A percentile compares a stretch with the other conserved stretches of the same genome.
Conservation (phyloP, 805 yeast genomes). For the Suhomyces xylopsoci region DNA sequence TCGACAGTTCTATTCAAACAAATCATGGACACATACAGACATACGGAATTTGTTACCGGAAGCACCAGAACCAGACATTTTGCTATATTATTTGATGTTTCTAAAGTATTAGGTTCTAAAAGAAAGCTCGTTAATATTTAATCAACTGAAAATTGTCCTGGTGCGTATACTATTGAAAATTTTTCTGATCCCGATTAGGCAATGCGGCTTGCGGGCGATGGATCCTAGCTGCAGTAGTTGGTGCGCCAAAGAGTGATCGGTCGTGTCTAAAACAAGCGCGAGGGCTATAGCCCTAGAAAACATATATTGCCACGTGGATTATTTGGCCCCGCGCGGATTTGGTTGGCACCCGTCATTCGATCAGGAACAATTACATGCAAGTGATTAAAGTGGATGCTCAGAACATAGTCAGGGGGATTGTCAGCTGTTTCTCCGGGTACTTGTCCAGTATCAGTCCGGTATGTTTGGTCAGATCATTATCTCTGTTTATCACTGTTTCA, state of each 20-base stretch:
- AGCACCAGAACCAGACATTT: slow-evolving; percentile 91
- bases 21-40: slow-evolving; percentile 70
- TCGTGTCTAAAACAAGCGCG: background rate
- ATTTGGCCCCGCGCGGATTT: background rate
- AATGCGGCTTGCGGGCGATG: slow-evolving; percentile 1
- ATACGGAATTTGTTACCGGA: slow-evolving; percentile 99
- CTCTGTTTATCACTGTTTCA: too few species aligned
- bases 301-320: background rate
- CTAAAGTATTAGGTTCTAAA: slow-evolving; percentile 13
- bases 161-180: slow-evolving; percentile 1
- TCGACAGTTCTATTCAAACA: background rate
- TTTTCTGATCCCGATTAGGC: background rate
- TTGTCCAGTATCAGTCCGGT: background rate
- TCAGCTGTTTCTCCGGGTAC: background rate
- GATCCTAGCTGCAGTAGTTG: background rate
- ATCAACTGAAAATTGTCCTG: background rate
- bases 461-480: background rate
- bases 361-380: background rate
- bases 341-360: background rate
- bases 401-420: background rate
- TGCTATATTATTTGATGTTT: slow-evolving; percentile 27
- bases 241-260: background rate
- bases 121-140: slow-evolving; percentile 9
- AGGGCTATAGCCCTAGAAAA: background rate
- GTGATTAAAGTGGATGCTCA: background rate